Evolutionary conservation across 169 alveolate species (phyloP).

Genomic region (Theileria orientalis): DNA sequence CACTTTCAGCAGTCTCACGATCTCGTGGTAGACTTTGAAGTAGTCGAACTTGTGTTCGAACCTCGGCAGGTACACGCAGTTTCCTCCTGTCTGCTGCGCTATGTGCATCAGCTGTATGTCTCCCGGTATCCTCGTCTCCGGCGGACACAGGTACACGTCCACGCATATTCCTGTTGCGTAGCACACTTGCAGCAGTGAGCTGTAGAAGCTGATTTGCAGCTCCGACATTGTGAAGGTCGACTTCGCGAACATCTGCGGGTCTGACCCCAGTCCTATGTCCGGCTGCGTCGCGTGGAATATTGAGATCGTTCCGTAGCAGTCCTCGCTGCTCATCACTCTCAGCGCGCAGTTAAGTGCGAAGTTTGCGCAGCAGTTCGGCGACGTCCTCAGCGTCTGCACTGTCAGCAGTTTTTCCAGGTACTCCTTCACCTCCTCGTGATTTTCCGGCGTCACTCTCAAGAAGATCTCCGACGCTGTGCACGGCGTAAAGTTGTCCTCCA

Average conservation of each 20-base stretch:
- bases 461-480: conserved; percentile 33
- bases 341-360: conserved; percentile 68
- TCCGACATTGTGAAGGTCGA: conserved; percentile 27
- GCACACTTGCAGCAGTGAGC: conserved; percentile 35
- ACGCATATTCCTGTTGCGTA: conserved; percentile 53
- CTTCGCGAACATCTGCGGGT: conserved; percentile 19
- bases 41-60: conserved; percentile 19
- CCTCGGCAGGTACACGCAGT: conserved; percentile 25
- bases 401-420: conserved; percentile 59
- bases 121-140: conserved; percentile 43
- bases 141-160: conserved; percentile 55
- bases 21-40: conserved; percentile 7
- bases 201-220: conserved; percentile 29
- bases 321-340: conserved; percentile 60
- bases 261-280: conserved; percentile 67
- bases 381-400: conserved; percentile 34
- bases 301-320: conserved; percentile 64
- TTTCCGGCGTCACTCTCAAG: conserved; percentile 14
- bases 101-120: conserved; percentile 24
- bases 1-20: conserved; percentile 33
- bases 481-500: conserved; percentile 44
- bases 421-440: conserved; percentile 13
- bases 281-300: conserved; percentile 72
- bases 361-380: conserved; percentile 65
- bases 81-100: conserved; percentile 69